Evolutionary conservation across 164 flowering plant species (phyloP).

Genomic region (Piper longum): DNA sequence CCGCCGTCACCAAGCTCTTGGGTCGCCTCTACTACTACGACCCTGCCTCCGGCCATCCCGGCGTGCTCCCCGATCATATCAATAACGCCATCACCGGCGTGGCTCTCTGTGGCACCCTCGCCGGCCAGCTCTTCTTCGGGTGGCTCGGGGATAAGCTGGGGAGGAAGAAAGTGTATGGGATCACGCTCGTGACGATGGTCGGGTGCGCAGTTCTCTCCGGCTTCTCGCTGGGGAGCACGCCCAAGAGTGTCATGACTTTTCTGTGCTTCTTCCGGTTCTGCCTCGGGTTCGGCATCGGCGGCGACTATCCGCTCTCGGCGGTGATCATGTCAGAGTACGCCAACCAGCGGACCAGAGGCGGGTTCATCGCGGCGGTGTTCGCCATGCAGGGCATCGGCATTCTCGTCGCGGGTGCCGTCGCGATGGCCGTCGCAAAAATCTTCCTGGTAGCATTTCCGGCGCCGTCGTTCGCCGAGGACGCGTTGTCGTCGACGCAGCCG

Average conservation of each 20-base stretch:
- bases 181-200: conserved; percentile 43
- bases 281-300: conserved; percentile 18
- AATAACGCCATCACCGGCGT: conserved; percentile 33
- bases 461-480: neutral
- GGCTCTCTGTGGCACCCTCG: conserved; percentile 38
- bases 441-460: conserved; percentile 13
- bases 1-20: conserved; percentile 34
- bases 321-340: conserved; percentile 19
- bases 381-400: conserved; percentile 20
- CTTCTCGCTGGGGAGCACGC: conserved; percentile 26
- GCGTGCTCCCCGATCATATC: conserved; percentile 24
- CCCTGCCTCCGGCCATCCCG: conserved; percentile 10
- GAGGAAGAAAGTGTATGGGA: conserved; percentile 38
- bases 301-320: conserved; percentile 18
- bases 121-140: conserved; percentile 43
- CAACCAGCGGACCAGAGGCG: conserved; percentile 13
- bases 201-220: conserved; percentile 44
- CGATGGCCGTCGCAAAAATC: conserved; percentile 11
- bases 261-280: conserved; percentile 27
- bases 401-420: conserved; percentile 13
- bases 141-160: conserved; percentile 53
- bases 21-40: conserved; percentile 44
- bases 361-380: conserved; percentile 15
- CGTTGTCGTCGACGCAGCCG: conserved; percentile 22
- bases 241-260: conserved; percentile 22